These are phyloP conservation scores for Sporopachydermia lactativora DNA, from an alignment of 805 yeast species.

Conservation along the genomic window DNA sequence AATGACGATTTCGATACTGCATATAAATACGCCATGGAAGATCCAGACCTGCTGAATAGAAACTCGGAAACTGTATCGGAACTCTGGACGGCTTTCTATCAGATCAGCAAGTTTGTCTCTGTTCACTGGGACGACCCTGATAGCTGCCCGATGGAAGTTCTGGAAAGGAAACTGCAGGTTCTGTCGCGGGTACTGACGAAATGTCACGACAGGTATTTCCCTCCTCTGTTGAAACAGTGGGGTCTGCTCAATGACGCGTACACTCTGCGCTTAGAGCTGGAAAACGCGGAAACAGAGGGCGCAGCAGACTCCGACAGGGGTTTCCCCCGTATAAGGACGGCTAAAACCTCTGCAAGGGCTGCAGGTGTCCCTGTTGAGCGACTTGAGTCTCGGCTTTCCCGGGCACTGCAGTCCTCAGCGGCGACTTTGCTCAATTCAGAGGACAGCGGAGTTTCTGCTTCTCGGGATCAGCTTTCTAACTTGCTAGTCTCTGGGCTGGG, in stretches of 20 bases:
- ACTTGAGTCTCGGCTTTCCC: conserved; percentile 10
- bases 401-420: conserved; percentile 12
- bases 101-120: conserved; percentile 46
- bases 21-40: conserved; percentile 19
- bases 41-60: conserved; percentile 7
- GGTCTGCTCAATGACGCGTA: conserved; percentile 14
- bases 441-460: conserved; percentile 17
- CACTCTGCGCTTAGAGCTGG: not conserved
- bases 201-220: conserved; percentile 41
- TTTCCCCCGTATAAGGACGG: too few relatives aligned
- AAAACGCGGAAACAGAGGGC: not conserved
- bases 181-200: conserved; percentile 35
- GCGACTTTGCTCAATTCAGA: conserved; percentile 8
- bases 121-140: conserved; percentile 28
- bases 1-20: conserved; percentile 52
- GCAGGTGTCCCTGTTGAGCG: not conserved
- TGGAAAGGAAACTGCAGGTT: conserved; percentile 39
- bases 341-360: not conserved
- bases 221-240: conserved; percentile 51
- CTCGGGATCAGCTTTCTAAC: conserved; percentile 32
- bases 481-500: conserved; percentile 42
- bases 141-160: conserved; percentile 19
- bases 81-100: conserved; percentile 62
- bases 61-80: conserved; percentile 8
- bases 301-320: not conserved